Conservation (phyloP, 768 basidiomycete genomes). For the Collybia nuda region DNA sequence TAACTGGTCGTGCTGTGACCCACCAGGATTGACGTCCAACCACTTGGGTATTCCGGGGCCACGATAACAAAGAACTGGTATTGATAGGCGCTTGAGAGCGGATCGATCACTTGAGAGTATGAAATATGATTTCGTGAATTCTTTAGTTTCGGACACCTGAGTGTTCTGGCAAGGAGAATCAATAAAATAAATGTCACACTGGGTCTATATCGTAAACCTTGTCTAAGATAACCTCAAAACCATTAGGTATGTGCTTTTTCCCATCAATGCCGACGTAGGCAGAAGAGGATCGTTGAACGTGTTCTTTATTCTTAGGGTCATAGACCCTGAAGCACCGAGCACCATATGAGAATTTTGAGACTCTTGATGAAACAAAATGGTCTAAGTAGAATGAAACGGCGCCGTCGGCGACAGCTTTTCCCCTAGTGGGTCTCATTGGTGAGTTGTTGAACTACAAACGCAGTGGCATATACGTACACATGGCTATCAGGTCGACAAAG, state of each 20-base stretch:
- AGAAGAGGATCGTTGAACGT: slow-evolving; percentile 1
- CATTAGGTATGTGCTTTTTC: slow-evolving; percentile 5
- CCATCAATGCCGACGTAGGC: slow-evolving; percentile 3
- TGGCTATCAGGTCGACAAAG: slow-evolving; percentile 44
- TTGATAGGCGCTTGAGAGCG: neutral
- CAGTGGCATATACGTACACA: slow-evolving; percentile 31
- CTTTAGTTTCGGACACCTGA: slow-evolving; percentile 24
- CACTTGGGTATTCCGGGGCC: neutral
- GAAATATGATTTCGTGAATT: slow-evolving; percentile 11
- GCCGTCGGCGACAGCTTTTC: slow-evolving; percentile 18
- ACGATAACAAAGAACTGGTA: neutral
- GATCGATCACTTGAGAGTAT: neutral
- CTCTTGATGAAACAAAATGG: slow-evolving; percentile 14
- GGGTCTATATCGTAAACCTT: slow-evolving; percentile 14
- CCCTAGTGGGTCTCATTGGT: neutral
- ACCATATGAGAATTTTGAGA: slow-evolving; percentile 15
- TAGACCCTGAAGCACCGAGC: neutral
- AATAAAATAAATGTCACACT: neutral
- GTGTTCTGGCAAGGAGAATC: slow-evolving; percentile 26
- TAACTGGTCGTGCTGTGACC: no score
- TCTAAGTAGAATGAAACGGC: slow-evolving; percentile 17
- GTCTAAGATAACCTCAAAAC: slow-evolving; percentile 22
- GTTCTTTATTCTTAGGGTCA: slow-evolving; percentile 5
- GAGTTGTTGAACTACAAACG: no score
- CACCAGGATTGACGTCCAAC: neutral